Percentiles rank a stretch among this genome's conserved stretches.
phyloP scores from a whole-genome alignment of 805 yeast genomes.

The Cyberlindnera subsufficiens region DNA sequence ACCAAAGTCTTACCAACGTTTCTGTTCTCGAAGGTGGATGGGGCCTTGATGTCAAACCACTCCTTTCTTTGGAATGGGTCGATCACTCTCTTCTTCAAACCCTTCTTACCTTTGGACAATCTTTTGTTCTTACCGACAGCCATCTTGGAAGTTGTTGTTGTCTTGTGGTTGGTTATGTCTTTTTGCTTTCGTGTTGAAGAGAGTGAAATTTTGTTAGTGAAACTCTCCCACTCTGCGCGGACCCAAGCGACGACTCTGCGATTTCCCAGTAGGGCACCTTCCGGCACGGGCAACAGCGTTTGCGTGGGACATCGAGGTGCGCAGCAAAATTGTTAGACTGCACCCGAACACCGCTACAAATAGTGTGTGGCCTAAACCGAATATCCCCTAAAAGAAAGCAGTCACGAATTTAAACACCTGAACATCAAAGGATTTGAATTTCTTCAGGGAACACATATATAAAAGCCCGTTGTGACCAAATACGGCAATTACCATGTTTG shows the following conservation, averaged over 20 bases:
- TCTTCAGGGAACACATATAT: no score
- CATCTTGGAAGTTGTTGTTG: constrained; percentile 10
- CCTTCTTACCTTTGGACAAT: constrained; percentile 87
- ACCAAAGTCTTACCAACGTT: constrained; percentile 97
- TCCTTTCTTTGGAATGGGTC: constrained; percentile 99
- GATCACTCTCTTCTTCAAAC: constrained; percentile 97
- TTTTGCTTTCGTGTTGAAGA: neutral
- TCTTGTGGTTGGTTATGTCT: neutral
- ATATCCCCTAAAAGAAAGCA: no score
- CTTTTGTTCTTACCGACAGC: constrained; percentile 89
- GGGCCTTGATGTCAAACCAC: constrained; percentile 98
- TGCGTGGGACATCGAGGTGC: no score
- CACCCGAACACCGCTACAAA: no score
- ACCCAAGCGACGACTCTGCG: neutral
- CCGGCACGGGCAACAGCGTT: no score
- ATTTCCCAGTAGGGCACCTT: neutral
- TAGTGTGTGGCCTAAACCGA: no score
- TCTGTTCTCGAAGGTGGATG: constrained; percentile 97
- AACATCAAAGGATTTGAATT: no score
- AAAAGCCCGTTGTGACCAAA: neutral
- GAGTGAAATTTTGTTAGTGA: constrained; percentile 53
- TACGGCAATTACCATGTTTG: neutral
- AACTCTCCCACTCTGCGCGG: neutral
- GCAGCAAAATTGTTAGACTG: no score
- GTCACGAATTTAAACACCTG: no score